These are phyloP conservation scores for Leccinum fallax DNA, from an alignment of 1,284 basidiomycete genomes.

Conservation along the genomic window DNA sequence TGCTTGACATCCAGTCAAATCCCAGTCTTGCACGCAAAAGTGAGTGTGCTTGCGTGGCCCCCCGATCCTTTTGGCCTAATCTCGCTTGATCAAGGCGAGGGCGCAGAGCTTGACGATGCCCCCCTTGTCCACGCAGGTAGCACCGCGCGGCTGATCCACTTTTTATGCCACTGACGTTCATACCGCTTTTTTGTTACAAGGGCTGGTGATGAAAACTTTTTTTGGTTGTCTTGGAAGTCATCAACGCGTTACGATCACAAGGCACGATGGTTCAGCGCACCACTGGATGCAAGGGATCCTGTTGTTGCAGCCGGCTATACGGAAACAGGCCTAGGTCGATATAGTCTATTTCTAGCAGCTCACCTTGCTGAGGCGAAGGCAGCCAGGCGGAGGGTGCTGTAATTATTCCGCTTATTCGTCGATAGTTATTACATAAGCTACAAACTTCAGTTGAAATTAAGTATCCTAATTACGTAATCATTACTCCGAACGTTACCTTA, in stretches of 20 bases:
- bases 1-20: neutral
- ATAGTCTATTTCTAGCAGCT: neutral
- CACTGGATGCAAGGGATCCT: neutral
- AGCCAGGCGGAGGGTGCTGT: neutral
- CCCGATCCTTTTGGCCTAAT: neutral
- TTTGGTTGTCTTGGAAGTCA: neutral
- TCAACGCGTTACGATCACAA: neutral
- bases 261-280: neutral
- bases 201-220: neutral
- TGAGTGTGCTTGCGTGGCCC: neutral
- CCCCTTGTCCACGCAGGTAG: neutral
- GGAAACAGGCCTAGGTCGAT: neutral
- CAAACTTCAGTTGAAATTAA: no score
- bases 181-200: neutral
- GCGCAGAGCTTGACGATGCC: neutral
- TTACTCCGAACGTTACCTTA: no score
- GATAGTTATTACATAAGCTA: no score
- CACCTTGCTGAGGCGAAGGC: neutral
- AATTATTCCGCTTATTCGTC: no score
- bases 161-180: neutral
- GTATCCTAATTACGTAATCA: no score
- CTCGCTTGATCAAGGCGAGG: neutral
- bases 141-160: neutral
- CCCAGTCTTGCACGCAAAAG: neutral
- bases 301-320: neutral